These are phyloP conservation scores for Naganishia cerealis DNA, from an alignment of 1,284 basidiomycete species.

Conservation along the genomic window DNA sequence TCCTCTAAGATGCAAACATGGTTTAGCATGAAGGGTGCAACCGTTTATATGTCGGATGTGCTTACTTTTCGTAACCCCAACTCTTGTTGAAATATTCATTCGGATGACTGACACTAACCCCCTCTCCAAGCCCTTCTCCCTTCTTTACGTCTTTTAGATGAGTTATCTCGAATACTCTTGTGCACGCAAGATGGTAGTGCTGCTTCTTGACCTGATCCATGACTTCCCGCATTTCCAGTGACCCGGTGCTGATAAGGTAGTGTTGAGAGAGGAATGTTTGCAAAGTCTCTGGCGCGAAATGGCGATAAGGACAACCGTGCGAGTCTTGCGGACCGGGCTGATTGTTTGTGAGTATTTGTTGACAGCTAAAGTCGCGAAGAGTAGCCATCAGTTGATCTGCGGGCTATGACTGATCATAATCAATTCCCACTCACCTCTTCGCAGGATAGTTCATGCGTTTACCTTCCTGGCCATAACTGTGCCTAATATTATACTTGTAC, in stretches of 20 bases:
- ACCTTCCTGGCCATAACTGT: slow-evolving; percentile 92
- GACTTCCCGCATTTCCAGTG: slow-evolving; percentile 80
- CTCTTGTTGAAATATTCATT: slow-evolving; percentile 70
- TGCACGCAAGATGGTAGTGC: slow-evolving; percentile 96
- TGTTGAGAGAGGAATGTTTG: slow-evolving; percentile 71
- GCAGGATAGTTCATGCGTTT: slow-evolving; percentile 91
- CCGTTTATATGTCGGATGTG: slow-evolving; percentile 1
- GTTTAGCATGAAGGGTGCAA: background rate
- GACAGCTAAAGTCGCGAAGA: slow-evolving; percentile 64
- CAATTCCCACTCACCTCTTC: slow-evolving; percentile 63
- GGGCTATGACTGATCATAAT: background rate
- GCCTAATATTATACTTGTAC: slow-evolving; percentile 95
- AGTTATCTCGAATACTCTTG: slow-evolving; percentile 92
- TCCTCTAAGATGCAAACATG: slow-evolving; percentile 2
- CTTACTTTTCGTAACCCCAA: slow-evolving; percentile 54
- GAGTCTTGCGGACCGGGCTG: slow-evolving; percentile 71
- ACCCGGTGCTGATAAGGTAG: slow-evolving; percentile 66
- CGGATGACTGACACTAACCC: slow-evolving; percentile 90
- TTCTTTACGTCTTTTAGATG: slow-evolving; percentile 77
- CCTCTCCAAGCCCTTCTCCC: slow-evolving; percentile 82
- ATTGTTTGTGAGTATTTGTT: slow-evolving; percentile 79
- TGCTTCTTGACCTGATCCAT: slow-evolving; percentile 74
- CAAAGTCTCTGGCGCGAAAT: slow-evolving; percentile 83
- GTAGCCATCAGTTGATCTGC: background rate
- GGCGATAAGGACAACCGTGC: slow-evolving; percentile 93